Conservation (phyloP, 495 filamentous ascomycete genomes). For the Podospora tetraspora region DNA sequence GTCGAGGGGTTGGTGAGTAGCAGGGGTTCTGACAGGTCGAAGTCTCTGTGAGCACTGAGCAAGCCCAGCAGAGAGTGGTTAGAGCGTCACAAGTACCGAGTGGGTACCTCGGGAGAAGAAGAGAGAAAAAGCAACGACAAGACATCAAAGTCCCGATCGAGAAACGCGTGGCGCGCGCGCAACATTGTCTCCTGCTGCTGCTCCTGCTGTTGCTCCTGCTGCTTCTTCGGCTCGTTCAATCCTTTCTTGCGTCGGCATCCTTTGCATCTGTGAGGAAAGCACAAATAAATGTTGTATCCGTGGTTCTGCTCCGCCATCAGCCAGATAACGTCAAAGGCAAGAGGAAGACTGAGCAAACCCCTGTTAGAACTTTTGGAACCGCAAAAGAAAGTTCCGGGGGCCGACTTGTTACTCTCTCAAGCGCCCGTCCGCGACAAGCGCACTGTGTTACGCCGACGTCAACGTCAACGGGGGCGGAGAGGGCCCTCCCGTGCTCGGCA, state of each 20-base stretch:
- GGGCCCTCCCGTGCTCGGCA: slow-evolving; percentile 13
- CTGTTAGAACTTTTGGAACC: background rate
- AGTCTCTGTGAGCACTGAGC: background rate
- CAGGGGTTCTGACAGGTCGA: background rate
- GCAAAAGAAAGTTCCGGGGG: background rate
- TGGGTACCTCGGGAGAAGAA: background rate
- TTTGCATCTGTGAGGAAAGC: background rate
- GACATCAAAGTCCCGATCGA: background rate
- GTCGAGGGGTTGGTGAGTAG: background rate
- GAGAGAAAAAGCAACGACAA: background rate
- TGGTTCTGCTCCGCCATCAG: background rate
- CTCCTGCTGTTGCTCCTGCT: too few relatives aligned
- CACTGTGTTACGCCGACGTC: background rate
- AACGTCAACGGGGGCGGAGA: slow-evolving; percentile 5
- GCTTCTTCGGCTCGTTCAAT: background rate
- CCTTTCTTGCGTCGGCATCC: background rate
- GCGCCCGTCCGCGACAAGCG: background rate
- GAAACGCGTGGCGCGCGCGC: background rate
- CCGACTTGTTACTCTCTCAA: background rate
- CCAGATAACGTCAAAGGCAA: background rate
- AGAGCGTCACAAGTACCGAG: background rate
- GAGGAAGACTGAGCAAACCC: background rate
- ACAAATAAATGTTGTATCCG: background rate
- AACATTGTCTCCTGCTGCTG: background rate
- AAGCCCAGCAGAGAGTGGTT: background rate